Base-by-base conservation (phyloP, 2,329 filamentous ascomycete genomes). In the Penicillium sp. region DNA sequence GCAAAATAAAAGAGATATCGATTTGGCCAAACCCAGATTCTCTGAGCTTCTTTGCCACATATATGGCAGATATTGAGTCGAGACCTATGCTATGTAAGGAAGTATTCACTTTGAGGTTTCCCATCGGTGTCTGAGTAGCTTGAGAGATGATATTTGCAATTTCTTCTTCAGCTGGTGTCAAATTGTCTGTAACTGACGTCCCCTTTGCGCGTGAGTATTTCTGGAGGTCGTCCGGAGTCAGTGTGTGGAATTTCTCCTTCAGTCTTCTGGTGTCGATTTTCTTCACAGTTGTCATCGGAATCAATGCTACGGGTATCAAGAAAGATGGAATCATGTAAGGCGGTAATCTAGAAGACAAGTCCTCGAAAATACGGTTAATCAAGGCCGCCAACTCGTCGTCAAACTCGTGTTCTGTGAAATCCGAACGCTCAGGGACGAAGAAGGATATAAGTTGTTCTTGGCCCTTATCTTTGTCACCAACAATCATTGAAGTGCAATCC, bases 31-130 rank as follows among this genome's bases (percentile, higher is more conserved):
- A 67, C 1, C 83, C 70, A 0, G 66, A 60, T 2, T 72, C 63
- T 52, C 80, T 78, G 0, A 96, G 68, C 16, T 70, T 66, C 54
- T 79, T 83, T 0, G 88, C 82, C 8, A 95, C 72, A 0, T 81
- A 75, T 60, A 96, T 95, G 0, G 89, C 90, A 7, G 87, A 88
- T 24, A 96, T 84, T 0, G 91, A 96, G 67, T 96, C 91, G 5
- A 97, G 70, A 0, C 92, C 92, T 2, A 96, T 71, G n/a, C 81
- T 83, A 55, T 88, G 85, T 59, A 96, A 88, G 0, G 91, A 90
- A 0, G 85, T 87, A 73, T 85, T 86, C 30, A 82, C 81, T 9
- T 72, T 74, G 38, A 96, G 77, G 0, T 77, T 71, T 1, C 68
- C 63, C 3, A 66, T 56, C 0, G 81, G 65, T 0, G 83, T 66